phyloP scores from a whole-genome alignment of 1,284 basidiomycete species.

The Salmacisia buchloeana region DNA sequence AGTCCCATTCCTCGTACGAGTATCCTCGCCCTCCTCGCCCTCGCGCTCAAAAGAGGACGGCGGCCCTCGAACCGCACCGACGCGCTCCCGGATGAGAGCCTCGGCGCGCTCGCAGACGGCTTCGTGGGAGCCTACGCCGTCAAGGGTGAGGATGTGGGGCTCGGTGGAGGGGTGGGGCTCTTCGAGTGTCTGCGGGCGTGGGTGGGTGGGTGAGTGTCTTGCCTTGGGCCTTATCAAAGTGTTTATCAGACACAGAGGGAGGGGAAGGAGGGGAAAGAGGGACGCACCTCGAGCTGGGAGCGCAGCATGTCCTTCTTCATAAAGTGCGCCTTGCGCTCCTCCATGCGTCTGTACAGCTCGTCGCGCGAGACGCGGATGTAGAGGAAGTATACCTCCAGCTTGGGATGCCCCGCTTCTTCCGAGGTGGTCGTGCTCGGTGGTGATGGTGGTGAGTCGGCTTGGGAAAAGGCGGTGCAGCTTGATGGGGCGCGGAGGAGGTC shows the following conservation, averaged over 20 bases:
- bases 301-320: constrained; percentile 85
- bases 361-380: constrained; percentile 69
- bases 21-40: no score
- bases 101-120: background rate
- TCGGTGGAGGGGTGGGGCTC: background rate
- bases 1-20: no score
- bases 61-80: no score
- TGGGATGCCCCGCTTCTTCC: constrained; percentile 35
- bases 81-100: background rate
- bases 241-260: no score
- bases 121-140: background rate
- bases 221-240: background rate
- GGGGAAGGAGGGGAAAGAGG: no score
- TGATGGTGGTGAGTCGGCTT: constrained; percentile 40
- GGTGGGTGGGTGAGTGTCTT: background rate
- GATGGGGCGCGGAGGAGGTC: constrained; percentile 70
- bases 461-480: no score
- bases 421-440: no score
- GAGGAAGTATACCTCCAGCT: constrained; percentile 65
- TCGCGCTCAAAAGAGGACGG: no score
- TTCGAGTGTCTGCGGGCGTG: background rate
- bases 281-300: constrained; percentile 61
- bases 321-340: constrained; percentile 69
- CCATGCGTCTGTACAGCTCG: constrained; percentile 66
- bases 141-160: background rate